Evolutionary conservation across 106 monocot species (phyloP), one percentile per base, ranked within the genome.

Genomic region (Platanthera zijinensis): DNA sequence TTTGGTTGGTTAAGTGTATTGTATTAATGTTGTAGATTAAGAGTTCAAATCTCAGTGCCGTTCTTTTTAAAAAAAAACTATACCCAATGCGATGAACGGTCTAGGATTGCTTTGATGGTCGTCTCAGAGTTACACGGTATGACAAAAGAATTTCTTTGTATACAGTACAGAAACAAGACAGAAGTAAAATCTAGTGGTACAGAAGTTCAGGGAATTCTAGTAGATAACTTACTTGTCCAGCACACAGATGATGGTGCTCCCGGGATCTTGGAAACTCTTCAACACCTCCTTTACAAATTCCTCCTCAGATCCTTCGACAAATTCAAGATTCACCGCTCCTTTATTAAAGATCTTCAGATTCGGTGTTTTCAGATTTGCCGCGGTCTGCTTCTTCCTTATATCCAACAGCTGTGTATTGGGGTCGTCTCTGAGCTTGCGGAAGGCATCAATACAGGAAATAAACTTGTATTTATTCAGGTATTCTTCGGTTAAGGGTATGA

Each of bases 401-500:
- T 99, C 97, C 80, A 99, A 69, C 57, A 97, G 77, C 84, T 94
- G 91, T 6, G 80, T 74, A 50, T 73, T 82, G 13, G 94, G 91
- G 7, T 77, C 79, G 11, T 94, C 91, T 52, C 83, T 75, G 14
- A 99, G 94, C 88, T 90, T 94, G 69, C 84, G 61, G 61, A 86
- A 99, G 13, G 94, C 94, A 59, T 94, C 85, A 18, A 87, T 77
- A 25, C 92, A 86, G 3, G 85, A 79, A 64, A 94, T 76, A 52
- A 57, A 61, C 85, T 99, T 94, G 69, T 61, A 99, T 69, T 99
- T 99, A 83, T 86, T 94, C 22, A 91, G 84, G 68, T 88, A 94
- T 63, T 88, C 88, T 62, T 90, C 69, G 5, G 84, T 63, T 69
- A 99, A 83, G 17, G 97, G 97, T 53, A 92, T 86, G 14, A 81